Base-by-base conservation (phyloP, 169 alveolate species). In the Blepharisma undulans region DNA sequence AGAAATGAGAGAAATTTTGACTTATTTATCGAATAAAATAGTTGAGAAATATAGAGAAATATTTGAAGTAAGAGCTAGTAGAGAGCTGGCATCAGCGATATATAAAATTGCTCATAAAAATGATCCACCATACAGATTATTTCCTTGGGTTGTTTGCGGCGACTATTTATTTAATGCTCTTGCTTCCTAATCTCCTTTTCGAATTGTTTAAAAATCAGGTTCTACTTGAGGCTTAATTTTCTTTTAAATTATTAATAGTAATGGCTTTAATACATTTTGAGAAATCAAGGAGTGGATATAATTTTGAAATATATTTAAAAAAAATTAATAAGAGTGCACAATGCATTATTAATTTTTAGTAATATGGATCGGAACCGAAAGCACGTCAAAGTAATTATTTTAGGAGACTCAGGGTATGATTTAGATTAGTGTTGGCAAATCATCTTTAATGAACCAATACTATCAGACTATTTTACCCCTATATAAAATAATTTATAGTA, bases 391-490 rank as follows among this genome's bases (percentile, higher is more conserved):
- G 99, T 98, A 79, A 98, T 99, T 93, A 98, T 98, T 89, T 97
- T 99, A 87, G 99, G 99, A 32, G 99, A 99, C 95, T 98, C 99
- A 96, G 99, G 99, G 99, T 98, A 93, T 90, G 72, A 18, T 72
- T 76, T 25, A 14, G n/a, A n/a, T 59, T 97, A 98, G 99, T 92
- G 99, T 99, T 36, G 99, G 99, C 78, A 99, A 99, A 93, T 98
- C 99, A 33, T 99, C 99, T 30, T 95, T 99, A 87, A 98, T 99
- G 99, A 98, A 99, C 93, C 99, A 98, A 95, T 98, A 98, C 93
- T 99, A 98, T 88, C 98, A 98, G 97, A 97, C 97, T 92, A 98
- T 98, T 88, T 99, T 99, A 95, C n/a, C n/a, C n/a, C n/a, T n/a
- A n/a, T n/a, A n/a, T n/a, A n/a, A n/a, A n/a, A n/a, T n/a, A n/a